Base-by-base conservation (phyloP, 208 protist species). In the Wallacemonas sp. region DNA sequence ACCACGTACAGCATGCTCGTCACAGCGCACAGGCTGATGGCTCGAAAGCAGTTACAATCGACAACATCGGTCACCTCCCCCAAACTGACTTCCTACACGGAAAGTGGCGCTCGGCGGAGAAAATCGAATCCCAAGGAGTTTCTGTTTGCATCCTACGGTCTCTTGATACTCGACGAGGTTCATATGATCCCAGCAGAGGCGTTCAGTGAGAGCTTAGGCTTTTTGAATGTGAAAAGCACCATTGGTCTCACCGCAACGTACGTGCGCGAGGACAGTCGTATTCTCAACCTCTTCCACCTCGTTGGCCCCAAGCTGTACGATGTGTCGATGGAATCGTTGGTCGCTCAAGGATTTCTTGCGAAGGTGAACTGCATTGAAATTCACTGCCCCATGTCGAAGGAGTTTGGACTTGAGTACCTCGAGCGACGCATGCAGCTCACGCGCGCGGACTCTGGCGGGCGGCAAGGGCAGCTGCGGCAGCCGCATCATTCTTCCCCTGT, bases 241-340 rank as follows among this genome's bases (percentile, higher is more conserved):
- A 73, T 99, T 1, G 99, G 99, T 28, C 91, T 99, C 8, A 99
- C 98, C 11, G 96, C 93, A 22, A 98, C 95, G 17, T 93, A 96
- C 65, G 88, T 97, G 9, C 85, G 94, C 15, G 99, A 99, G 76
- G 99, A 99, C 84, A 83, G 98, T 39, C 97, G 95, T 60, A 99
- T 99, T 59, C 75, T 88, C 14, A 97, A 99, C 72, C 77, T 99
- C 1, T 98, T 98, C 53, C 98, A 98, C 75, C 84, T 99, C 5
- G 98, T 99, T 45, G 99, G 99, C 1, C 99, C 99, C 14, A 99
- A 99, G 74, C 81, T 99, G 34, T 99, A 98, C 78, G 98, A 99
- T 49, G 96, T 99, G 0, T 99, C 99, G 47, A 99, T 99, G 99
- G 94, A 99, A 44, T 95, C 98, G 56, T 82, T 99, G 5, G 84